Evolutionary conservation across 768 basidiomycete species (phyloP), one percentile per base, ranked within the genome.

Genomic region (Rhizopogon rudus): DNA sequence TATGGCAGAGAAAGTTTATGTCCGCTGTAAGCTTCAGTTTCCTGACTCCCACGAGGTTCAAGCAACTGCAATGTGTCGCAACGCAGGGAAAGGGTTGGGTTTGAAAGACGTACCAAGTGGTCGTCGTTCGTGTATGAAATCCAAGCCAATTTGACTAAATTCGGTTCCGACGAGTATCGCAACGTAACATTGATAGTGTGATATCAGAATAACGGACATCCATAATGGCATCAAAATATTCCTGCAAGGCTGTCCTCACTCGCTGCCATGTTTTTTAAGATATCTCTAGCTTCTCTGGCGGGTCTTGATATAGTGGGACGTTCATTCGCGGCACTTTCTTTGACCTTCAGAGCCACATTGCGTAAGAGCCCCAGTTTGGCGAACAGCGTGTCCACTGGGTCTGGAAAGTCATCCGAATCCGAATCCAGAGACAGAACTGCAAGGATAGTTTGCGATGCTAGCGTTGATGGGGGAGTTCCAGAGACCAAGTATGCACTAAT

Each of bases 241-340:
- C 70, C 70, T 13, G 40, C 48, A 51, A 69, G 52, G 29, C 60
- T 62, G 0, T 69, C 70, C 40, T 65, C 61, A 1, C 60, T 55
- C 5, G 20, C 51, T 0, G 53, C 62, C 65, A 72, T 68, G 29
- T 49, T 57, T 59, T 74, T 80, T 29, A 95, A 64, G 22, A 87
- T 54, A 50, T 96, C 93, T 57, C 86, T 78, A 2, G 93, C 87
- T 64, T 95, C 92, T 43, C 93, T 75, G 6, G 91, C 88, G 0
- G 91, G 92, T 44, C 92, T 76, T 9, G 89, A 78, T 42, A 95
- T 82, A 17, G 80, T 76, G 2, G 89, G 83, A 37, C 81, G 81
- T 42, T 93, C 91, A 57, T 78, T 84, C 3, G 77, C 82, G 1
- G 81, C 78, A 61, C 86, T 82, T 58, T 88, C 86, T 51, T 83